phyloP scores from a whole-genome alignment of 139 green algal genomes.

The Picochlorum costavermella region DNA sequence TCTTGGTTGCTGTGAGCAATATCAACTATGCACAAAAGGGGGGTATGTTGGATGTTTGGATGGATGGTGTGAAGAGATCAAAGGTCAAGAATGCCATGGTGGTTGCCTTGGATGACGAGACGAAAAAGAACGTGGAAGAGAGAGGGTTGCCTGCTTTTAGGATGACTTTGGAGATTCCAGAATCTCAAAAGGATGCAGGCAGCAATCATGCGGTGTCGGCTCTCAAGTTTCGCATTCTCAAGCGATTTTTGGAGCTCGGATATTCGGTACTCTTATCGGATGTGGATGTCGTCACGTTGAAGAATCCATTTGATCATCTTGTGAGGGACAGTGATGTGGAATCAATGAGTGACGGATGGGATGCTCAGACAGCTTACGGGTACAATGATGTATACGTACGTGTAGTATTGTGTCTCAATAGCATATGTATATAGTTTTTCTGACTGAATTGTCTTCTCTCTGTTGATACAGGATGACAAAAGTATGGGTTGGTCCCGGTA shows the following conservation, averaged over 20 bases:
- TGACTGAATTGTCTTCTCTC: neutral
- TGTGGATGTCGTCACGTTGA: constrained; percentile 36
- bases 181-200: constrained; percentile 34
- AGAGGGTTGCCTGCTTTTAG: constrained; percentile 25
- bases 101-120: constrained; percentile 60
- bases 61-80: constrained; percentile 38
- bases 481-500: constrained; percentile 69
- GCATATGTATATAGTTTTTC: neutral
- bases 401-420: neutral
- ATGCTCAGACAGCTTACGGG: constrained; percentile 59
- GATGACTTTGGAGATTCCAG: constrained; percentile 33
- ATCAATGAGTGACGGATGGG: constrained; percentile 18
- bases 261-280: constrained; percentile 54
- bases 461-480: constrained; percentile 41
- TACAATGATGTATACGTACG: constrained; percentile 31
- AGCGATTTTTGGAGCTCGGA: constrained; percentile 53
- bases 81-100: constrained; percentile 66
- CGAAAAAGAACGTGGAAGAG: constrained; percentile 30
- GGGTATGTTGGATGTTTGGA: constrained; percentile 62
- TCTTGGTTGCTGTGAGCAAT: constrained; percentile 45
- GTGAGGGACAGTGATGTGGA: constrained; percentile 66
- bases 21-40: constrained; percentile 34
- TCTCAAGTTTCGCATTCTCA: constrained; percentile 68
- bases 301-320: constrained; percentile 68
- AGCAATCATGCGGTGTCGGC: constrained; percentile 64